phyloP scores from a whole-genome alignment of 306 rosid genomes.

The Trichosanthes cucumerina region DNA sequence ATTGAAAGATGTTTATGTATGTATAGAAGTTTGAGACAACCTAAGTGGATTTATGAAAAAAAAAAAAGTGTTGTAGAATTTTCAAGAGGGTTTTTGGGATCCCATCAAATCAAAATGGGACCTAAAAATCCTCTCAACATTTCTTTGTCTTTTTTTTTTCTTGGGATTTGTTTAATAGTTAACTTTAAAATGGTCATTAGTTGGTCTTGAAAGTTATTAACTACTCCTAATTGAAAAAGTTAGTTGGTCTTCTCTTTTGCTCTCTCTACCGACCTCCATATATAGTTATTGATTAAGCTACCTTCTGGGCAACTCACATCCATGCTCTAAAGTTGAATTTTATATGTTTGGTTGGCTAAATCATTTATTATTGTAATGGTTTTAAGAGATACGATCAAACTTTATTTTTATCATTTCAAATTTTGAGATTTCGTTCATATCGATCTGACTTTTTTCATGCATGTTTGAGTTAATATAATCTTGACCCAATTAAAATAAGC shows the following conservation, averaged over 20 bases:
- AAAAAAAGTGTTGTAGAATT: background rate
- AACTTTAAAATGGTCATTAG: background rate
- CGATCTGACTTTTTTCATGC: background rate
- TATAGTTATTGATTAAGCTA: background rate
- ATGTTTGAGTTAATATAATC: background rate
- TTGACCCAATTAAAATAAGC: background rate
- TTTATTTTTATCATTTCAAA: background rate
- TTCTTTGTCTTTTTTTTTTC: no score
- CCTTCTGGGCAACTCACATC: background rate
- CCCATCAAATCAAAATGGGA: conserved; percentile 21
- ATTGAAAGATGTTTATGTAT: background rate
- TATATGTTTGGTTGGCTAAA: background rate
- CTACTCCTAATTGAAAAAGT: background rate
- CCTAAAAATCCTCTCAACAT: background rate
- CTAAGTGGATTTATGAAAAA: background rate
- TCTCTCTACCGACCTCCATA: background rate
- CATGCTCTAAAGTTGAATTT: background rate
- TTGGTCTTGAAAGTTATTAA: background rate
- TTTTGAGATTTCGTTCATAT: background rate
- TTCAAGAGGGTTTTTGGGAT: conserved; percentile 5
- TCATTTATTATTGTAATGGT: background rate
- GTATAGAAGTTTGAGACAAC: background rate
- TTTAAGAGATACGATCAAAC: background rate
- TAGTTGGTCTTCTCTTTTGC: background rate
- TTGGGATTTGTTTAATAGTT: background rate